Evolutionary conservation across 164 flowering plant species (phyloP), one percentile per base, ranked within the genome.

Genomic region (Piper betle): DNA sequence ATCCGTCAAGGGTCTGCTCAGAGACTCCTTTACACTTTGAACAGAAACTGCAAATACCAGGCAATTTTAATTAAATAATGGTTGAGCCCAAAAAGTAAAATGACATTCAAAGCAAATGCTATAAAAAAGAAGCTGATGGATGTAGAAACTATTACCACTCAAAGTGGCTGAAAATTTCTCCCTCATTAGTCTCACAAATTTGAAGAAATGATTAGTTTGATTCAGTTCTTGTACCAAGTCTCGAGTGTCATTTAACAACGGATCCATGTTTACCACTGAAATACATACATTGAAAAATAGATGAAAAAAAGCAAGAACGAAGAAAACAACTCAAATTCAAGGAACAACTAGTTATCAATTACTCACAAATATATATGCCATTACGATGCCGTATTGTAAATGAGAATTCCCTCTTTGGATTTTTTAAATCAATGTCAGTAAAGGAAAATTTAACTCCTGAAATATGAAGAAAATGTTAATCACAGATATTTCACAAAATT

Each of bases 161-260:
- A 69, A 69, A 60, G 82, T 80, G 58, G 85, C 79, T 70, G 63
- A 80, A 71, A 93, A 88, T 78, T 75, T 86, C 64, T 64, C 80
- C 80, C 97, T 93, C 87, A 90, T 84, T 25, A 66, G 76, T 62
- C 88, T 78, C 59, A 90, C 99, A 78, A 93, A 90, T 71, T 82
- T 81, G 83, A 79, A 90, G 43, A 93, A 67, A 43, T 81, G 92
- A 77, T 90, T 90, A 61, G 83, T 90, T 72, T 67, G 76, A 70
- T 93, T 90, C 77, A 93, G 69, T 66, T 86, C 95, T 60, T 72
- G 72, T 38, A 90, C 67, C 78, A 85, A 73, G 64, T 78, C 84
- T 59, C 79, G 71, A 20, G 69, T 81, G 68, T 70, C 80, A 65
- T 78, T 72, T 78, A 88, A 60, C 18, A 53, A 68, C 7, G 92